Percentiles rank a stretch among this genome's conserved stretches.
Evolutionary conservation across 257 asterid genomes (phyloP).

Genomic region (Linderniella brevidens): DNA sequence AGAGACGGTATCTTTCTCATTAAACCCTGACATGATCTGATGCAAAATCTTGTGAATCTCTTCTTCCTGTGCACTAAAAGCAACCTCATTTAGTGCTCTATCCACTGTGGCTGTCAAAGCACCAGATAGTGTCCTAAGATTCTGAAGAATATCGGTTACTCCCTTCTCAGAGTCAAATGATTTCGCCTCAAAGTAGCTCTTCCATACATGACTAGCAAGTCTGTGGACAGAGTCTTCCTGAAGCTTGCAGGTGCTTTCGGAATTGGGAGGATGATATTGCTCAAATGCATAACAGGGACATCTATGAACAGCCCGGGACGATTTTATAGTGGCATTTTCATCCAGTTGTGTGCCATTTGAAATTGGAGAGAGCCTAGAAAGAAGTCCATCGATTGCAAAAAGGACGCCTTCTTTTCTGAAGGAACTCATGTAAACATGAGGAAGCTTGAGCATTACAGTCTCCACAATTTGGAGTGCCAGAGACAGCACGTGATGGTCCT

Average conservation of each 20-base stretch:
- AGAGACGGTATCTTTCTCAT: conserved; percentile 56
- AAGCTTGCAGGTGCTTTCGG: conserved; percentile 48
- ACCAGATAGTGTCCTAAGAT: conserved; percentile 46
- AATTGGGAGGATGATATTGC: conserved; percentile 21
- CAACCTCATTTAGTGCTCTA: conserved; percentile 14
- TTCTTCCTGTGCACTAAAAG: conserved; percentile 39
- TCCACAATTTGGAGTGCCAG: conserved; percentile 74
- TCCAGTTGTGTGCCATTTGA: conserved; percentile 30
- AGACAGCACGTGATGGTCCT: conserved; percentile 63
- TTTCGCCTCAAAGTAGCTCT: conserved; percentile 41
- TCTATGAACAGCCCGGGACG: conserved; percentile 21
- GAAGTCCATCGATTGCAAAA: conserved; percentile 50
- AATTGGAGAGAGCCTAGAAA: conserved; percentile 38
- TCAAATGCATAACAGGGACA: conserved; percentile 70
- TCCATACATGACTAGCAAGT: conserved; percentile 63
- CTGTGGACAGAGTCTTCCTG: conserved; percentile 37
- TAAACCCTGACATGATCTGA: conserved; percentile 50
- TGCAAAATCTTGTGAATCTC: conserved; percentile 31
- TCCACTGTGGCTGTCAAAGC: conserved; percentile 27
- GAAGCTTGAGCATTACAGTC: conserved; percentile 55
- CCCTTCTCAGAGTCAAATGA: conserved; percentile 52
- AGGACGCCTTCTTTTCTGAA: conserved; percentile 81
- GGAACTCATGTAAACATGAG: conserved; percentile 47
- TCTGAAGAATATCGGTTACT: conserved; percentile 52
- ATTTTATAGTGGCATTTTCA: conserved; percentile 16